Base-by-base conservation (phyloP, 148 eudicot genomes). In the Fallopia convolvulus region DNA sequence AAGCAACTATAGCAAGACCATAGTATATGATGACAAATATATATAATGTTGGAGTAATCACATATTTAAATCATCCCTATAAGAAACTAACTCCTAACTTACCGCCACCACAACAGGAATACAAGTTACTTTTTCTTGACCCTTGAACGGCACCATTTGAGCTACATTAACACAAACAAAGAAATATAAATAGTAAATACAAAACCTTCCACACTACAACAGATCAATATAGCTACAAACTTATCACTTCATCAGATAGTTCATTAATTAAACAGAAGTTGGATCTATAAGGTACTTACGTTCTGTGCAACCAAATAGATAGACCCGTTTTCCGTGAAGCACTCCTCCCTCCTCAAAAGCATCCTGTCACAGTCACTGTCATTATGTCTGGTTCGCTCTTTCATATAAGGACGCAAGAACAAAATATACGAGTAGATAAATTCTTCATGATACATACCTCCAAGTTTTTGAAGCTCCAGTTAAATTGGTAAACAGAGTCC, bases 91-190 rank as follows among this genome's bases (percentile, higher is more conserved):
- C 99, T 91, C 87, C 36, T 33, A 78, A 80, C 99, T 91, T 88
- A 95, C 99, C 80, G 97, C 99, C 55, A 92, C 97, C 70, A 92
- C 99, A 73, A 85, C 97, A 76, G 99, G 99, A 41, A 95, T 88
- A 76, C 82, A 79, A 15, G 85, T 90, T 41, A 95, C 83, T 83
- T 88, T 89, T 75, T 81, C 80, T 83, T 85, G 84, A 78, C 75
- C 93, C 80, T 85, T 75, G 75, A 86, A 86, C 40, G 83, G 85
- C 80, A 95, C 89, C 89, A 95, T 86, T 88, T 95, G 99, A 74
- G 99, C 99, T 95, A 90, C 86, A 90, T 30, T 48, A 72, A 78
- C 58, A 30, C 75, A 26, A 47, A 78, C 42, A 40, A 13, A 60
- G 47, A 40, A 41, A 36, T 75, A 36, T 6, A 70, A 49, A 44